Base-by-base conservation (phyloP, 257 asterid genomes). In the Solanum pinnatisectum region DNA sequence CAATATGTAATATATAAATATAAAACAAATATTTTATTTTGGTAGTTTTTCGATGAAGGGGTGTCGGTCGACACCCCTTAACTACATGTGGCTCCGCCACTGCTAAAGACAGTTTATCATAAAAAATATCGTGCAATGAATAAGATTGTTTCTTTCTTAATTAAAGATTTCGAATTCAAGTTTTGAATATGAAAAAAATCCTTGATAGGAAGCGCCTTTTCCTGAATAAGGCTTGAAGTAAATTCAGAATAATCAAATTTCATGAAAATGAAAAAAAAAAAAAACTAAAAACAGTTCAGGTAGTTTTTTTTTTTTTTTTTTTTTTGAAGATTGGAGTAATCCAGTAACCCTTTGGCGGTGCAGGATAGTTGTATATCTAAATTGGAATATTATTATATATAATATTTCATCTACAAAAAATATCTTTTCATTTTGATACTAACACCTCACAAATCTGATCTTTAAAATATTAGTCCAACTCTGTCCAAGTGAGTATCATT, bases 141-240 rank as follows among this genome's bases (percentile, higher is more conserved):
- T 14, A 46, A 46, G 20, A 1, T 6, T 46, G 1, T 52, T 52
- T 52, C 23, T 16, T 52, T 1, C 1, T 16, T 16, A 52, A 16
- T 52, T 52, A 52, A 0, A 16, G 1, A 16, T 16, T 52, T 52
- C 0, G 0, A 15, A 15, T 15, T 49, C 3, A 49, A 44, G 1
- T 44, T 13, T 46, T 46, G 7, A 14, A 46, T 46, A 46, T 46
- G 3, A 46, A 46, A 13, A 13, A 46, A 4, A 46, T 5, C 6
- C 22, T 52, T 52, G 1, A 16, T 5, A 52, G 0, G 0, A 1
- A 15, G 0, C 3, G 1, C 23, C 23, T 52, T 52, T 52, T 52
- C 0, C 1, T 1, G 3, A 52, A 52, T 52, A 52, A 52, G 8
- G 9, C 3, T 49, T 49, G 22, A 16, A 52, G 63, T 9, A 16